These are phyloP conservation scores for Endoconidiophora laricicola DNA, from an alignment of 2,329 filamentous ascomycete species.

Conservation along the genomic window DNA sequence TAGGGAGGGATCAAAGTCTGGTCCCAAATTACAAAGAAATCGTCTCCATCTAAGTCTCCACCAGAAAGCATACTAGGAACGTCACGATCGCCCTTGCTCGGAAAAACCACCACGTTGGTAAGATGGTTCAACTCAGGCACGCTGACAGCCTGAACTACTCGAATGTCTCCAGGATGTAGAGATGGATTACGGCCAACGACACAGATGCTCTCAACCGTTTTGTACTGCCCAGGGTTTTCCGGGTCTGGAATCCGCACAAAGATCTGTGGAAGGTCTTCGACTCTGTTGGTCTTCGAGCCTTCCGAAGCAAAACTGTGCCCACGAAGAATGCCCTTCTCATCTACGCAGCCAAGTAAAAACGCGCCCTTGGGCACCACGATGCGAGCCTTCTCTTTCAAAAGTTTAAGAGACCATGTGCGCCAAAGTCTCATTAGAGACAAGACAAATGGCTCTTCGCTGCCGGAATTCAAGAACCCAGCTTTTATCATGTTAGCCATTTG, in stretches of 20 bases:
- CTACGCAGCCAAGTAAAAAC: conserved; percentile 74
- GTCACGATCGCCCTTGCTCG: conserved; percentile 66
- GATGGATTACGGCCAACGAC: conserved; percentile 84
- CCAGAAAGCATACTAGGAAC: conserved; percentile 90
- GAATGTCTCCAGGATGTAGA: conserved; percentile 79
- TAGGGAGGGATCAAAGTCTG: conserved; percentile 47
- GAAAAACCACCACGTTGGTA: conserved; percentile 74
- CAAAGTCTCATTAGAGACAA: conserved; percentile 66
- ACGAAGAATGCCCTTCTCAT: conserved; percentile 61
- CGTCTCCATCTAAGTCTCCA: conserved; percentile 88
- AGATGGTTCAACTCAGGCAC: conserved; percentile 56
- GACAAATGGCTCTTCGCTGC: conserved; percentile 58
- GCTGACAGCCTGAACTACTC: conserved; percentile 73
- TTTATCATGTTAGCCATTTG: conserved; percentile 58
- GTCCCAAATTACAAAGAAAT: conserved; percentile 93
- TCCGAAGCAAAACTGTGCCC: conserved; percentile 46
- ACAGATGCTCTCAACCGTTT: conserved; percentile 65
- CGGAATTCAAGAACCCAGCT: conserved; percentile 57
- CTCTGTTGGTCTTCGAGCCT: conserved; percentile 24
- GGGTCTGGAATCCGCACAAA: conserved; percentile 65
- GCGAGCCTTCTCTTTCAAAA: conserved; percentile 81
- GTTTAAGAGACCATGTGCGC: conserved; percentile 77
- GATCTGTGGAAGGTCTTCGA: conserved; percentile 56
- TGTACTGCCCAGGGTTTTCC: conserved; percentile 36
- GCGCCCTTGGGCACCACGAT: conserved; percentile 70